These are phyloP conservation scores for Phaeophleospora eucalypticola DNA, from an alignment of 2,329 filamentous ascomycete genomes.

Conservation along the genomic window DNA sequence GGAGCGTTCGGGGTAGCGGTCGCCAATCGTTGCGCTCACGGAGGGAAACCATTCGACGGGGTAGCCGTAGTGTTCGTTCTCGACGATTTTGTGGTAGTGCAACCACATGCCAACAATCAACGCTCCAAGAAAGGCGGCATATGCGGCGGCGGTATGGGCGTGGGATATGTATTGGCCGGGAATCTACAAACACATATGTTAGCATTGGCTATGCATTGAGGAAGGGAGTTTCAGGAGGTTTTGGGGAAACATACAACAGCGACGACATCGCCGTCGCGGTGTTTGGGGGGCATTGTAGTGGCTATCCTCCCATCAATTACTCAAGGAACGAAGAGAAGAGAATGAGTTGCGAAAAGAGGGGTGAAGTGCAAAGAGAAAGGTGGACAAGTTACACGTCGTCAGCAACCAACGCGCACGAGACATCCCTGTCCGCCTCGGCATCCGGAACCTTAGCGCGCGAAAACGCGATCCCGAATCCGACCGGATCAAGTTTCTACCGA, in stretches of 20 bases:
- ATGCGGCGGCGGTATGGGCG: constrained; percentile 78
- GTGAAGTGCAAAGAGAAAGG: no score
- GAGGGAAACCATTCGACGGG: constrained; percentile 40
- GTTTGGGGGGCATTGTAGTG: constrained; percentile 55
- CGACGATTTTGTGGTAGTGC: constrained; percentile 94
- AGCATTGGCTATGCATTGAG: constrained; percentile 11
- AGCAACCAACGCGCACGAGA: background rate
- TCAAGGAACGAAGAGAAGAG: no score
- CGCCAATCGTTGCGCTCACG: constrained; percentile 76
- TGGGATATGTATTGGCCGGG: constrained; percentile 89
- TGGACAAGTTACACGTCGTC: no score
- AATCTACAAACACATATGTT: constrained; percentile 41
- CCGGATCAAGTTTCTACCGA: background rate
- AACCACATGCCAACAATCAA: constrained; percentile 71
- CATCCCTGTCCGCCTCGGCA: background rate
- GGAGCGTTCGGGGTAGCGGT: constrained; percentile 92
- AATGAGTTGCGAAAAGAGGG: no score
- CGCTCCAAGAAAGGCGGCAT: constrained; percentile 81
- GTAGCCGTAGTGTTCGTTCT: constrained; percentile 78
- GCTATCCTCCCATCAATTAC: no score
- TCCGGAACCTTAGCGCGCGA: background rate
- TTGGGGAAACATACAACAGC: constrained; percentile 48
- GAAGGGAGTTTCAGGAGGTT: constrained; percentile 1
- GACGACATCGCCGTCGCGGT: constrained; percentile 60
- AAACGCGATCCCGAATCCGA: background rate